phyloP scores from a whole-genome alignment of 1,139 yeast genomes.

The Nadsonia starkeyi-henricii region DNA sequence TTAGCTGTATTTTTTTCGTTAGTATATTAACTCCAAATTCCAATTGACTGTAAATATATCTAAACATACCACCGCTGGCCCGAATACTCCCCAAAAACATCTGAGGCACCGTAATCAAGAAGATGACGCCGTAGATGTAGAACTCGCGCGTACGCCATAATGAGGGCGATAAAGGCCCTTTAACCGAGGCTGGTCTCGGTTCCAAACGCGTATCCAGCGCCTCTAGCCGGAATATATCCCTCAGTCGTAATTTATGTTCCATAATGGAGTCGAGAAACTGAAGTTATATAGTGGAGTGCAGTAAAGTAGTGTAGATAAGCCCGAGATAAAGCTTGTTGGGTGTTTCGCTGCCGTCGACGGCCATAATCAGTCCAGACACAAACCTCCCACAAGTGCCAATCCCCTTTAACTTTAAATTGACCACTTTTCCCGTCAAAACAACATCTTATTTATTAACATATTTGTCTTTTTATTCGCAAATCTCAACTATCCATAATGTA shows the following conservation, averaged over 20 bases:
- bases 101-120: constrained; percentile 59
- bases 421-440: no score
- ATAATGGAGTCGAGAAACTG: no score
- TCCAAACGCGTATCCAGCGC: constrained; percentile 61
- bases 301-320: no score
- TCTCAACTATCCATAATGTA: constrained; percentile 9
- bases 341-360: no score
- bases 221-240: constrained; percentile 28
- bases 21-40: background rate
- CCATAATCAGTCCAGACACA: no score
- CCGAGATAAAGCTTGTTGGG: no score
- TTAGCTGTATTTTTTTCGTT: constrained; percentile 26
- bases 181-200: constrained; percentile 20
- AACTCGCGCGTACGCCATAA: constrained; percentile 71
- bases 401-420: no score
- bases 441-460: no score
- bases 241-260: background rate
- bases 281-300: no score
- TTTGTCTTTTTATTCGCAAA: no score
- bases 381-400: no score
- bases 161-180: constrained; percentile 21
- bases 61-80: constrained; percentile 40
- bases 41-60: background rate
- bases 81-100: constrained; percentile 73
- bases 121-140: constrained; percentile 46